A percentile compares a stretch with the other conserved stretches of the same genome.
Evolutionary conservation across 306 rosid genomes (phyloP).

Genomic region (Pachyrhizus erosus): DNA sequence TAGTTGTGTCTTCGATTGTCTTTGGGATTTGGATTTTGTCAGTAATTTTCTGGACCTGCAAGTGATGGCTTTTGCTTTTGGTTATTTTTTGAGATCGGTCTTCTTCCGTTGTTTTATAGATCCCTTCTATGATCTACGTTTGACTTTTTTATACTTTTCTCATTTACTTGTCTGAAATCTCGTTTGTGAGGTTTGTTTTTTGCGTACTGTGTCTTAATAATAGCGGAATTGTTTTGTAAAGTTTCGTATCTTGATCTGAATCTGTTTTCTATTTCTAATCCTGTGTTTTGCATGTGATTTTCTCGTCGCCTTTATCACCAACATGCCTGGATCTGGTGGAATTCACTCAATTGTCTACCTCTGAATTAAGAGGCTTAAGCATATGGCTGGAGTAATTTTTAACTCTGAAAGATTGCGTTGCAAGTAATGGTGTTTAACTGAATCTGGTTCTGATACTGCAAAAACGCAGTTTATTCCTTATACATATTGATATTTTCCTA

Average conservation of each 20-base stretch:
- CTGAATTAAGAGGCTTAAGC: not conserved
- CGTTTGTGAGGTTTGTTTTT: slow-evolving; percentile 31
- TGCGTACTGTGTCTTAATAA: not conserved
- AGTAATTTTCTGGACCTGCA: too few relatives aligned
- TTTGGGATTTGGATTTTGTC: slow-evolving; percentile 3
- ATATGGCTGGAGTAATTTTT: not conserved
- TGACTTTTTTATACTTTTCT: slow-evolving; percentile 8
- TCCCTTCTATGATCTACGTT: not conserved
- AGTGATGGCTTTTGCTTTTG: too few relatives aligned
- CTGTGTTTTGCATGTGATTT: not conserved
- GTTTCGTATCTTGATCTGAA: not conserved
- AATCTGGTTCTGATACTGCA: slow-evolving; percentile 23
- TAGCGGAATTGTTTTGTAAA: not conserved
- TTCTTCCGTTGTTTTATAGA: slow-evolving; percentile 47
- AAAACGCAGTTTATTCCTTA: not conserved
- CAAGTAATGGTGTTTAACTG: not conserved
- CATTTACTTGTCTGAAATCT: slow-evolving; percentile 26
- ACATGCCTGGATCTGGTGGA: slow-evolving; percentile 47
- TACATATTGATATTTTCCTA: not conserved
- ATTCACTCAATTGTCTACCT: slow-evolving; percentile 17
- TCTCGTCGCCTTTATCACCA: not conserved
- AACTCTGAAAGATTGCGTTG: slow-evolving; percentile 10
- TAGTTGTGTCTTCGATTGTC: not conserved
- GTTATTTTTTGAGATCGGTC: slow-evolving; percentile 43
- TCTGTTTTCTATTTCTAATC: not conserved